Conservation (phyloP, 169 alveolate species). For the Cryptosporidium canis region DNA sequence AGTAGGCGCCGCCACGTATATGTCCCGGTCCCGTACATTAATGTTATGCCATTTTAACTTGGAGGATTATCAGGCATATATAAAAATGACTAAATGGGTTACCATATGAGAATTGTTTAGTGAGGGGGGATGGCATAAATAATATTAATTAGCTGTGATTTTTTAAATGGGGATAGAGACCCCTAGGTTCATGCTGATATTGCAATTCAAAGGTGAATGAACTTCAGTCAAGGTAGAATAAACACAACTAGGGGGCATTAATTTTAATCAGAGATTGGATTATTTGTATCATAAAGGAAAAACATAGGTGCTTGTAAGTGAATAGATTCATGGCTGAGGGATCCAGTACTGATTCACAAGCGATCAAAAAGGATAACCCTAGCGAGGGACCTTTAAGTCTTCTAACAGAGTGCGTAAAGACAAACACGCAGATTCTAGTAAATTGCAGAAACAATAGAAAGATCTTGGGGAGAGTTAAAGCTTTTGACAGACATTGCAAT, state of each 20-base stretch:
- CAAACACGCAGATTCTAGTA: conserved; percentile 94
- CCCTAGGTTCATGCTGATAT: too few relatives aligned
- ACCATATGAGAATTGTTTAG: too few relatives aligned
- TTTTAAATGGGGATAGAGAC: too few relatives aligned
- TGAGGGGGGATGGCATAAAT: too few relatives aligned
- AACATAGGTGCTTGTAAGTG: not conserved
- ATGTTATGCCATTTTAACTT: too few relatives aligned
- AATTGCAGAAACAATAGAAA: conserved; percentile 97
- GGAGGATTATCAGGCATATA: too few relatives aligned
- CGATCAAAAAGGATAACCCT: conserved; percentile 88
- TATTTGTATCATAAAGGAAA: not conserved
- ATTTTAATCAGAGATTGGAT: not conserved
- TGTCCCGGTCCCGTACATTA: not conserved
- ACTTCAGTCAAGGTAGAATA: not conserved
- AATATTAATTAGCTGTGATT: too few relatives aligned
- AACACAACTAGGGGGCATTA: not conserved
- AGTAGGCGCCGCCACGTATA: not conserved
- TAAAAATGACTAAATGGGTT: too few relatives aligned
- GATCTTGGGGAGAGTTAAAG: conserved; percentile 95
- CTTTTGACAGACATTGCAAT: conserved; percentile 98
- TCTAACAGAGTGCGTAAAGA: conserved; percentile 93
- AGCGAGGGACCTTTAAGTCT: conserved; percentile 96
- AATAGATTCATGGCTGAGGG: conserved; percentile 29
- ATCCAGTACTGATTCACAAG: conserved; percentile 1
- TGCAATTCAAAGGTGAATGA: too few relatives aligned